phyloP scores from a whole-genome alignment of 495 filamentous ascomycete species.

The Aspergillus biplanus region DNA sequence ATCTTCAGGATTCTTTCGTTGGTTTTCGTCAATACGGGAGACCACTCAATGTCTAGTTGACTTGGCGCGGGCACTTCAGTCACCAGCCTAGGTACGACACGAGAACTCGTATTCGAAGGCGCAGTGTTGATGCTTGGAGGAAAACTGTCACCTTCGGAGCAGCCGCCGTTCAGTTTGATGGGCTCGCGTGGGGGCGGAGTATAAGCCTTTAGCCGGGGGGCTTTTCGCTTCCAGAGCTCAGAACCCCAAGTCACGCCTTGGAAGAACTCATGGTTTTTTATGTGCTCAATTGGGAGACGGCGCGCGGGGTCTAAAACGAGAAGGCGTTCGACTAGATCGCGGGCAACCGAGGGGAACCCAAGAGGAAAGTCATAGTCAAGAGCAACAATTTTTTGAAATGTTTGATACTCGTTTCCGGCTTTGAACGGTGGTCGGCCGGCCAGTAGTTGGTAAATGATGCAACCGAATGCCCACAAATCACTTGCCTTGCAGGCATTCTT shows the following conservation, averaged over 20 bases:
- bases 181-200: constrained; percentile 78
- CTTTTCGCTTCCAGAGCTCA: constrained; percentile 86
- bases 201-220: constrained; percentile 86
- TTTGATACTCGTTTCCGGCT: constrained; percentile 93
- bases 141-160: constrained; percentile 40
- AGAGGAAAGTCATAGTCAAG: constrained; percentile 92
- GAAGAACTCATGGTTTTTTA: constrained; percentile 98
- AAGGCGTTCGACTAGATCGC: constrained; percentile 89
- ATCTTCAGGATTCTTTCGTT: constrained; percentile 96
- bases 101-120: constrained; percentile 50
- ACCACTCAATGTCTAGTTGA: constrained; percentile 99
- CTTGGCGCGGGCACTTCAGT: constrained; percentile 95
- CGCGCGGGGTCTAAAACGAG: constrained; percentile 88
- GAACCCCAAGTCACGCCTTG: constrained; percentile 86
- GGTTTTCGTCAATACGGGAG: constrained; percentile 84
- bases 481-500: constrained; percentile 98
- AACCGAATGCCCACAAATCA: constrained; percentile 99
- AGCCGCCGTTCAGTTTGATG: constrained; percentile 76
- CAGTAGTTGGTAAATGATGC: constrained; percentile 95
- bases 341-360: constrained; percentile 86
- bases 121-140: constrained; percentile 55
- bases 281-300: constrained; percentile 91
- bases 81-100: constrained; percentile 78
- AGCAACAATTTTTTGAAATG: constrained; percentile 96
- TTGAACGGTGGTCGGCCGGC: constrained; percentile 97